Conservation (phyloP, 1,284 basidiomycete genomes). For the Tylopilus orsonianus region DNA sequence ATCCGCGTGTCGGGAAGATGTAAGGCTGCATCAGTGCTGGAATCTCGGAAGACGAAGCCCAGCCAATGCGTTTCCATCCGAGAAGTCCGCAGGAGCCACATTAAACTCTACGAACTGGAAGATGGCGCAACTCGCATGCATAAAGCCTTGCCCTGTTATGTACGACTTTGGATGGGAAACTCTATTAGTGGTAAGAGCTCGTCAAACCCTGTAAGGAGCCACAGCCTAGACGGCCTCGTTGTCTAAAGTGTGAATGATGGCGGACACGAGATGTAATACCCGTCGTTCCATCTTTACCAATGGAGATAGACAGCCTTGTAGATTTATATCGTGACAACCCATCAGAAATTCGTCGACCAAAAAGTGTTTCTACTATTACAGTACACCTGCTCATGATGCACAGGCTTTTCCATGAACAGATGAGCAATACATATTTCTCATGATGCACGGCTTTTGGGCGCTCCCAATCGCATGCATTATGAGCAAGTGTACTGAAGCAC, state of each 20-base stretch:
- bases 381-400: no score
- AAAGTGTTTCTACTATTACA: no score
- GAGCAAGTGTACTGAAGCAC: no score
- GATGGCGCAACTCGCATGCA: slow-evolving; percentile 11
- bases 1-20: slow-evolving; percentile 1
- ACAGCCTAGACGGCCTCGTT: slow-evolving; percentile 8
- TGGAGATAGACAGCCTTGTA: background rate
- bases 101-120: slow-evolving; percentile 16
- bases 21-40: slow-evolving; percentile 5
- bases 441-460: no score
- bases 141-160: slow-evolving; percentile 17
- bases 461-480: no score
- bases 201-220: slow-evolving; percentile 4
- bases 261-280: background rate
- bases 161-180: slow-evolving; percentile 4
- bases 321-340: no score
- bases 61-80: background rate
- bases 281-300: background rate
- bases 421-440: no score
- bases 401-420: no score
- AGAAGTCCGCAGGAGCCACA: slow-evolving; percentile 9
- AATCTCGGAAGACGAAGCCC: slow-evolving; percentile 9
- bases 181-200: background rate
- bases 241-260: slow-evolving; percentile 3
- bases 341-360: no score